phyloP scores from a whole-genome alignment of 2,329 filamentous ascomycete genomes.

The Byssochlamys sp. region DNA sequence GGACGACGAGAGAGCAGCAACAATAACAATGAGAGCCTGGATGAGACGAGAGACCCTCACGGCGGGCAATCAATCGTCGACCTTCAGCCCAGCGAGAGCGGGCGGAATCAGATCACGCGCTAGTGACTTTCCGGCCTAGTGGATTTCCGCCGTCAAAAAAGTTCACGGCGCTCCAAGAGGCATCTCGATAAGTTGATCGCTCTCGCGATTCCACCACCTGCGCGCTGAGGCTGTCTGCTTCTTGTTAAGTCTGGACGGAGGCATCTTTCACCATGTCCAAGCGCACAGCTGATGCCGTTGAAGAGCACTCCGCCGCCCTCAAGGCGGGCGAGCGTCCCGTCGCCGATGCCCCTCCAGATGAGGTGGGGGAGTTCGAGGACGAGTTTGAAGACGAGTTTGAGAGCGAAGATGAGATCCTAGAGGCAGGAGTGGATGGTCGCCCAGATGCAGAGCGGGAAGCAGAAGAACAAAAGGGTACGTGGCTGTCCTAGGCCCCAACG shows the following conservation, averaged over 20 bases:
- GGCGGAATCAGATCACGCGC: constrained; percentile 4
- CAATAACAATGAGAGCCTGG: background rate
- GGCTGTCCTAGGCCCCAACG: constrained; percentile 9
- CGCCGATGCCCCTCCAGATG: constrained; percentile 39
- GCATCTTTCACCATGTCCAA: constrained; percentile 45
- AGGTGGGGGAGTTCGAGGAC: constrained; percentile 56
- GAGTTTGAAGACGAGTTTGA: constrained; percentile 97
- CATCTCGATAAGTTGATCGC: constrained; percentile 4
- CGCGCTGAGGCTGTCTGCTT: constrained; percentile 8
- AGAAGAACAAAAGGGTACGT: constrained; percentile 64
- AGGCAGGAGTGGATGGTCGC: constrained; percentile 85
- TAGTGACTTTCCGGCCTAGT: constrained; percentile 3
- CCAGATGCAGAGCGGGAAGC: constrained; percentile 88
- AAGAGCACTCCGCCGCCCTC: constrained; percentile 43
- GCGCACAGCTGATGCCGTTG: constrained; percentile 46
- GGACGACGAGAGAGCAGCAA: background rate
- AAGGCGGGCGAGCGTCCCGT: constrained; percentile 54
- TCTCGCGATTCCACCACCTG: constrained; percentile 13
- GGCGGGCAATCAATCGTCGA: background rate
- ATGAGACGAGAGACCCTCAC: background rate
- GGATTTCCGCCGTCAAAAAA: constrained; percentile 7
- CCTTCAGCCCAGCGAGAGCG: background rate
- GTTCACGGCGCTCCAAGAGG: constrained; percentile 6
- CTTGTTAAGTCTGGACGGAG: constrained; percentile 4
- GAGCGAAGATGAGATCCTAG: constrained; percentile 82